Evolutionary conservation across 768 basidiomycete genomes (phyloP).

Genomic region (Filobasidium wieringae): DNA sequence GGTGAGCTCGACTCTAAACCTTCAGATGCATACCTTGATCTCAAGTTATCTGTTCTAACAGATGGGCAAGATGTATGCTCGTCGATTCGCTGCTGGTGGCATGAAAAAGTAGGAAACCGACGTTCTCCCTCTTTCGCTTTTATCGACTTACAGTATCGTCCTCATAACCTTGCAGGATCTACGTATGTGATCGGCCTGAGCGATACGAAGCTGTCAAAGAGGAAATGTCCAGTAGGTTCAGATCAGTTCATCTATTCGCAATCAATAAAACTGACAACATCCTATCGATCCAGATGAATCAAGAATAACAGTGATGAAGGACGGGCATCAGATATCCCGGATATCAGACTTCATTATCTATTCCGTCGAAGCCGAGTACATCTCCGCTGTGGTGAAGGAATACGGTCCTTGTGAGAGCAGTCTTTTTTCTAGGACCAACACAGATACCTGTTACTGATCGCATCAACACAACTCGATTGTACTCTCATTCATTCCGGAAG

Average conservation of each 20-base stretch:
- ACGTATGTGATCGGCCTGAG: conserved; percentile 74
- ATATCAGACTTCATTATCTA: conserved; percentile 89
- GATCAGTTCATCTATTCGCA: not conserved
- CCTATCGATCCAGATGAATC: conserved; percentile 43
- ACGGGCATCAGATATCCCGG: conserved; percentile 79
- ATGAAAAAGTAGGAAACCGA: conserved; percentile 92
- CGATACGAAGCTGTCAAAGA: conserved; percentile 54
- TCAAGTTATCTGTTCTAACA: not conserved
- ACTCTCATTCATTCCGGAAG: too few species aligned
- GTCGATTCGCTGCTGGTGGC: conserved; percentile 60
- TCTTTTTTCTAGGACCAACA: not conserved
- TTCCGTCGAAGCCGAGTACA: conserved; percentile 83
- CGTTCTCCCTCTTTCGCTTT: too few species aligned
- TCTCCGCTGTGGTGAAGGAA: conserved; percentile 66
- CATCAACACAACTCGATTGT: not conserved
- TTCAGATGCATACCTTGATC: not conserved
- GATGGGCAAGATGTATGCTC: conserved; percentile 93
- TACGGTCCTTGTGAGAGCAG: conserved; percentile 74
- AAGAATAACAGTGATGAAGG: conserved; percentile 55
- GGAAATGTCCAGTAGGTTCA: conserved; percentile 51
- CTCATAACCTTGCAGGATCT: conserved; percentile 49
- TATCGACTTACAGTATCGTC: conserved; percentile 28
- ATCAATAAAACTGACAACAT: too few species aligned
- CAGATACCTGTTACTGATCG: not conserved
- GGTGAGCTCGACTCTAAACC: conserved; percentile 14